Evolutionary conservation across 1,284 basidiomycete genomes (phyloP), one percentile per base, ranked within the genome.

Genomic region (Ustilago trichophora): DNA sequence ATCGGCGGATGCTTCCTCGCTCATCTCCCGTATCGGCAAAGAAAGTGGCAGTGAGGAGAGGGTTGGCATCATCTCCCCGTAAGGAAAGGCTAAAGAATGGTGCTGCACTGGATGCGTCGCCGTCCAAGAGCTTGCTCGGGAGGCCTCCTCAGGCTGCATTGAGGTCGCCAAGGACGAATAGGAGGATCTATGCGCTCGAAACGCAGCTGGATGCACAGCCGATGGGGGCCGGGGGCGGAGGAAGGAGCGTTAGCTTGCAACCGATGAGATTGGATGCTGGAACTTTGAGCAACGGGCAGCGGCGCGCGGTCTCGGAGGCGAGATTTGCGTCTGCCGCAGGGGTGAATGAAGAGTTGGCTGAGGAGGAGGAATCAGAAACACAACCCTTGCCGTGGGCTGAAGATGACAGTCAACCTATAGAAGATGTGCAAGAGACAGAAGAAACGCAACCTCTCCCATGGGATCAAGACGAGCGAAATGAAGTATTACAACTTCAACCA

Each of bases 121-220:
- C 27, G 8, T 29, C 27, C 27, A 29, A 29, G 27, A 29, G 27
- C 7, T 8, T 8, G 7, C 8, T 29, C 27, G 13, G 7, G 13
- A 27, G 9, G 27, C 11, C n/a, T 21, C 29, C 47, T 2, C 31
- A 56, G 13, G 42, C 22, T 2, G 38, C 56, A 33, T 16, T 56
- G n/a, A 47, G 63, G 25, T 59, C 63, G 9, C 68, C 68, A 0
- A 50, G 19, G 42, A 52, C 53, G n/a, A 62, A 63, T 12, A 48
- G 68, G 16, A 51, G 58, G 34, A 60, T 71, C 11, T 71, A 62
- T 40, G 68, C 58, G 18, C 45, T 71, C 6, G 68, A 71, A 33
- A 71, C 68, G 19, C 68, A 71, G 33, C 16, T 55, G 6, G 24
- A 19, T 25, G 44, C 36, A 27, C 32, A 7, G 26, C 24, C 51